Conservation (phyloP, 225 moss, liverwort and hornwort genomes). For the Rhytidiadelphus loreus region DNA sequence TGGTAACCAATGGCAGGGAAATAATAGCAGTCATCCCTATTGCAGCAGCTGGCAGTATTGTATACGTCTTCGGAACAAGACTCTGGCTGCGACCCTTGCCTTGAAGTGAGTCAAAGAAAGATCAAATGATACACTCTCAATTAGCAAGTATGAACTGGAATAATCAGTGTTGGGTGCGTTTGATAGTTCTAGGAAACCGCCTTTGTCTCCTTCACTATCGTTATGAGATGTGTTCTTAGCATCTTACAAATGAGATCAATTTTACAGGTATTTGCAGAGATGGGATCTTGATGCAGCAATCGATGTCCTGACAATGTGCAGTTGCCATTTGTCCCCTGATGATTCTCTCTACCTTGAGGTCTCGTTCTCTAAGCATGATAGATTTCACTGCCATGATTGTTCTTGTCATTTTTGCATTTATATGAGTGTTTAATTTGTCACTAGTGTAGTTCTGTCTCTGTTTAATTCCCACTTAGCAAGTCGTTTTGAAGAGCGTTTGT, state of each 20-base stretch:
- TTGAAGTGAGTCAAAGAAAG: slow-evolving; percentile 53
- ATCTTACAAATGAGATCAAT: not conserved
- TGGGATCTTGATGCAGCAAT: slow-evolving; percentile 99
- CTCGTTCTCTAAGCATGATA: not conserved
- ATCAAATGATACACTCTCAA: not conserved
- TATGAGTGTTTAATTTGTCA: not conserved
- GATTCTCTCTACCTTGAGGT: slow-evolving; percentile 75
- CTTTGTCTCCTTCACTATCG: not conserved
- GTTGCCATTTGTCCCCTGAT: slow-evolving; percentile 68
- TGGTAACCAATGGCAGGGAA: slow-evolving; percentile 61
- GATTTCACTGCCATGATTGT: not conserved
- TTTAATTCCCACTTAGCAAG: not conserved
- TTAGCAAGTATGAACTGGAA: not conserved
- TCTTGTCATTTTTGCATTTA: not conserved
- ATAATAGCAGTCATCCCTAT: slow-evolving; percentile 46
- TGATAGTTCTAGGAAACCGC: not conserved
- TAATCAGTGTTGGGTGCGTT: not conserved
- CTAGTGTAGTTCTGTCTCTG: not conserved
- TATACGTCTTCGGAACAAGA: slow-evolving; percentile 86
- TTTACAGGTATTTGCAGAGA: slow-evolving; percentile 68
- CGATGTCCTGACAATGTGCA: slow-evolving; percentile 97
- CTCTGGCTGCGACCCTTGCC: slow-evolving; percentile 80
- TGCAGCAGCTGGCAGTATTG: slow-evolving; percentile 99
- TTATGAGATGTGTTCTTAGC: not conserved
- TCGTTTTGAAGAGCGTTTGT: not conserved